Evolutionary conservation across 2,329 filamentous ascomycete species (phyloP).

Genomic region (Xylariaceae sp.): DNA sequence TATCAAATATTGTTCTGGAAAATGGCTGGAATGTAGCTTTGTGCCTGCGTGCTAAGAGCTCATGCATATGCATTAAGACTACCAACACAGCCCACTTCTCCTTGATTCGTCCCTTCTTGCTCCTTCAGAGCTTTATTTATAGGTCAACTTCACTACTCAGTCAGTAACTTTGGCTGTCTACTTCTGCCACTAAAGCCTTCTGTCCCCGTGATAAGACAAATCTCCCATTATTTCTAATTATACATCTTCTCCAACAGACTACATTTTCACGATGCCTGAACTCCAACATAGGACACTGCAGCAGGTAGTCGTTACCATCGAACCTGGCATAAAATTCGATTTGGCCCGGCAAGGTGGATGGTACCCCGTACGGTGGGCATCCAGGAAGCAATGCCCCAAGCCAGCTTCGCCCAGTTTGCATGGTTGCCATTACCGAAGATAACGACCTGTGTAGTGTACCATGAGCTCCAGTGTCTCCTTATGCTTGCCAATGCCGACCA

Average conservation of each 20-base stretch:
- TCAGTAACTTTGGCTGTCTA: background rate
- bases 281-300: background rate
- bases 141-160: background rate
- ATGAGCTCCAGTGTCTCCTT: background rate
- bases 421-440: background rate
- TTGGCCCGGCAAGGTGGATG: background rate
- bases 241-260: background rate
- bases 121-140: background rate
- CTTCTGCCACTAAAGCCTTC: background rate
- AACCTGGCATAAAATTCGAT: background rate
- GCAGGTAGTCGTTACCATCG: background rate
- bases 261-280: background rate
- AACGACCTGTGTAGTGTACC: background rate
- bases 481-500: background rate
- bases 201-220: background rate
- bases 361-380: background rate
- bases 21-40: no score
- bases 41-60: no score
- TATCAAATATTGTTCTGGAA: no score
- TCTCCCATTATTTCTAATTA: background rate
- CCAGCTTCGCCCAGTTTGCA: background rate
- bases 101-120: background rate
- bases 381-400: background rate
- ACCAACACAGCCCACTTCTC: background rate
- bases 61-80: no score